Conservation (phyloP, 495 filamentous ascomycete genomes). For the Chaetomium tenue region DNA sequence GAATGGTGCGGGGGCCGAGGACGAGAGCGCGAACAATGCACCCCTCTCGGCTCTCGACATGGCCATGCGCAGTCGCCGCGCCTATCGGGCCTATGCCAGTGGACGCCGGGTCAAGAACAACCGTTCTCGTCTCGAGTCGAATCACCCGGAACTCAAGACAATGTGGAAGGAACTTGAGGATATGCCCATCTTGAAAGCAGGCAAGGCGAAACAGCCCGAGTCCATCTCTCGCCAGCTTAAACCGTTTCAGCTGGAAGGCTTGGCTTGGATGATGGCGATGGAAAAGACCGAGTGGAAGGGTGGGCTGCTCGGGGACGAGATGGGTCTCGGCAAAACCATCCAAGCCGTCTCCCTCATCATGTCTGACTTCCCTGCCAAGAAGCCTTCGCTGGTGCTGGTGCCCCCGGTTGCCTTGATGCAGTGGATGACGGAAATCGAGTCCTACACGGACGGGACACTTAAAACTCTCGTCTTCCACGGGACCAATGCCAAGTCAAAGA, state of each 20-base stretch:
- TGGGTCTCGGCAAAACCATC: conserved; percentile 98
- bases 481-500: conserved; percentile 77
- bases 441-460: conserved; percentile 84
- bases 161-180: conserved; percentile 81
- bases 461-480: conserved; percentile 89
- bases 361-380: conserved; percentile 84
- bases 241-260: conserved; percentile 86
- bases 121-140: conserved; percentile 55
- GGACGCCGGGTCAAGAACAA: conserved; percentile 29
- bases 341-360: conserved; percentile 96
- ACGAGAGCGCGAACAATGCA: conserved; percentile 9
- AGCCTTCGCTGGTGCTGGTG: conserved; percentile 83
- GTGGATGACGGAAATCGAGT: conserved; percentile 89
- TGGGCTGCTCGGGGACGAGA: conserved; percentile 89
- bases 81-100: conserved; percentile 28
- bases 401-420: conserved; percentile 96
- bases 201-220: conserved; percentile 68
- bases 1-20: conserved; percentile 5
- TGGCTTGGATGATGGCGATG: conserved; percentile 90
- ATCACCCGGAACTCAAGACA: conserved; percentile 72
- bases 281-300: conserved; percentile 82
- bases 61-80: conserved; percentile 30
- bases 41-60: conserved; percentile 14
- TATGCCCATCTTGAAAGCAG: conserved; percentile 61
- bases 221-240: conserved; percentile 80